Evolutionary conservation across 139 green algal genomes (phyloP).

Genomic region (Chlorella sp.): DNA sequence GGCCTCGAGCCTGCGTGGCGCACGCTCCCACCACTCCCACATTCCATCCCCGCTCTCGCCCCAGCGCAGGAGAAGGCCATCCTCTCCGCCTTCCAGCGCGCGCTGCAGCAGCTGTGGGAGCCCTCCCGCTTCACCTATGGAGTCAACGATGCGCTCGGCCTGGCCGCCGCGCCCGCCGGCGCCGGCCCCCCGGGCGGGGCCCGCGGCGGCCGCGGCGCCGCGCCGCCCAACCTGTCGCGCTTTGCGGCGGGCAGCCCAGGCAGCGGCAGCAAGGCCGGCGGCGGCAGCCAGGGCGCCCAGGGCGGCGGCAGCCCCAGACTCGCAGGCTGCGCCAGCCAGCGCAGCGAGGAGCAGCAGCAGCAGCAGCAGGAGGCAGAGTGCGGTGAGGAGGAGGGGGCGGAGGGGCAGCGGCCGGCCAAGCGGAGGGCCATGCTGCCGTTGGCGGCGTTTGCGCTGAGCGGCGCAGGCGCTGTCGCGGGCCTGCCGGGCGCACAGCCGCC

Average conservation of each 20-base stretch:
- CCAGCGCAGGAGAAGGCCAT: constrained; percentile 49
- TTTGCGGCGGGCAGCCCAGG: constrained; percentile 3
- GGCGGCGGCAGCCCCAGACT: not conserved
- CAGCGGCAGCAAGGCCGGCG: not conserved
- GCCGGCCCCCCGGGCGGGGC: not conserved
- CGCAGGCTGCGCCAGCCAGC: not conserved
- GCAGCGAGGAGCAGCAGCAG: not conserved
- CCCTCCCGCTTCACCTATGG: constrained; percentile 67
- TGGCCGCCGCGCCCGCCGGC: constrained; percentile 11
- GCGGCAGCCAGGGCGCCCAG: not conserved
- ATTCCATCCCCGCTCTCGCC: constrained; percentile 15
- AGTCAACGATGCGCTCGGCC: constrained; percentile 36
- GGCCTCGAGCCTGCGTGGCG: too few relatives aligned
- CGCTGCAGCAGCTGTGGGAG: constrained; percentile 47
- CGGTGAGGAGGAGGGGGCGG: not conserved
- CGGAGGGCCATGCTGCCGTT: constrained; percentile 15
- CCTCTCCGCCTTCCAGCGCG: constrained; percentile 59
- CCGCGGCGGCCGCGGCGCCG: not conserved
- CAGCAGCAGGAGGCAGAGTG: not conserved
- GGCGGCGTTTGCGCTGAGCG: constrained; percentile 20
- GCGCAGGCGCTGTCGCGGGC: too few relatives aligned
- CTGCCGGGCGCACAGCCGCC: too few relatives aligned
- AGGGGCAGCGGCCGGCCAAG: constrained; percentile 9
- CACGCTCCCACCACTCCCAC: not conserved
- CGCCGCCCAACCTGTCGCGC: not conserved